phyloP scores from a whole-genome alignment of 805 yeast genomes.

The Saccharomycopsis sp. region DNA sequence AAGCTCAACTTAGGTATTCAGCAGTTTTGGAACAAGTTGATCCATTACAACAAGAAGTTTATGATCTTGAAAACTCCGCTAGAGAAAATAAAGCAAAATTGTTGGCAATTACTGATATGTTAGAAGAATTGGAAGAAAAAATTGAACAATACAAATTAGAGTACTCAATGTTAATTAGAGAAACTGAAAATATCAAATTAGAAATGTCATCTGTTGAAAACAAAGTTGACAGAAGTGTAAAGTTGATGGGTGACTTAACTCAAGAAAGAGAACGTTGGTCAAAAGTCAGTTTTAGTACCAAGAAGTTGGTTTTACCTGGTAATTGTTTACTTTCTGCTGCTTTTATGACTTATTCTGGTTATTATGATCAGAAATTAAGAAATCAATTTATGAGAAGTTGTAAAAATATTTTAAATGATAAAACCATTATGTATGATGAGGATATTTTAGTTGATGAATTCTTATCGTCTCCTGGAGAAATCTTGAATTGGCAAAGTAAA shows the following conservation, averaged over 20 bases:
- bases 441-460: slow-evolving; percentile 27
- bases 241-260: slow-evolving; percentile 51
- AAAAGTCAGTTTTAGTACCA: slow-evolving; percentile 33
- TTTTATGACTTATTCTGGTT: slow-evolving; percentile 50
- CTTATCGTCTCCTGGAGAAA: slow-evolving; percentile 31
- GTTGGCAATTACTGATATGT: slow-evolving; percentile 73
- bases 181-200: slow-evolving; percentile 60
- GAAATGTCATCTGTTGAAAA: slow-evolving; percentile 55
- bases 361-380: slow-evolving; percentile 40
- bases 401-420: slow-evolving; percentile 26
- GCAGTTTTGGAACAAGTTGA: slow-evolving; percentile 57
- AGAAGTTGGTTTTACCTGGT: slow-evolving; percentile 45
- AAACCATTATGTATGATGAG: slow-evolving; percentile 31
- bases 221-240: slow-evolving; percentile 52
- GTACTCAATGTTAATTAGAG: slow-evolving; percentile 69
- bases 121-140: slow-evolving; percentile 55
- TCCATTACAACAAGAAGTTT: slow-evolving; percentile 64
- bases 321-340: slow-evolving; percentile 57
- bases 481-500: slow-evolving; percentile 38
- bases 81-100: slow-evolving; percentile 55
- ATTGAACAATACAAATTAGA: slow-evolving; percentile 57
- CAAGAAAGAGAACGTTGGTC: slow-evolving; percentile 70
- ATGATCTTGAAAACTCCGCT: slow-evolving; percentile 46
- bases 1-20: slow-evolving; percentile 78
- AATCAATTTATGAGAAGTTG: slow-evolving; percentile 26